Percentiles rank a stretch among this genome's conserved stretches.
These are phyloP conservation scores for Kluyveromyces sp. DNA, from an alignment of 1,139 yeast species.

Conservation along the genomic window DNA sequence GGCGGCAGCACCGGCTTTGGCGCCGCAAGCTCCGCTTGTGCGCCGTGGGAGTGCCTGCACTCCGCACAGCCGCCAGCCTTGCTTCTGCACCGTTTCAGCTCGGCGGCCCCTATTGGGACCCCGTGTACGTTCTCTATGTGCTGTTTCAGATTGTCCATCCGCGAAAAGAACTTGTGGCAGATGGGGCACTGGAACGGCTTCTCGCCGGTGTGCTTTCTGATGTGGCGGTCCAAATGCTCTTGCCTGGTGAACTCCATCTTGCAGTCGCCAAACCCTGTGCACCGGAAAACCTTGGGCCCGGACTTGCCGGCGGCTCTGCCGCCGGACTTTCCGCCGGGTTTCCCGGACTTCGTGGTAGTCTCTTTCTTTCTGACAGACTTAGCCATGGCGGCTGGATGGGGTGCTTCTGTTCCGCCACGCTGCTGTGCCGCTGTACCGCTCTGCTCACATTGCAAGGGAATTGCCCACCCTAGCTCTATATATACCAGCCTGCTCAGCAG, in stretches of 20 bases:
- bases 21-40: neutral
- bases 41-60: neutral
- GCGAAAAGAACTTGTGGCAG: constrained; percentile 72
- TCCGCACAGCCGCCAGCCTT: neutral
- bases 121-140: constrained; percentile 93
- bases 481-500: no score
- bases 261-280: constrained; percentile 84
- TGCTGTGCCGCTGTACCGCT: neutral
- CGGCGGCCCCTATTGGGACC: constrained; percentile 44
- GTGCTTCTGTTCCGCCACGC: neutral
- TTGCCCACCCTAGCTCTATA: neutral
- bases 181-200: constrained; percentile 84
- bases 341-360: neutral
- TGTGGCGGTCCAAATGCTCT: constrained; percentile 89
- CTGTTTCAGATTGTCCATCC: constrained; percentile 84
- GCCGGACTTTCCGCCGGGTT: no score
- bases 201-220: constrained; percentile 91
- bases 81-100: constrained; percentile 19
- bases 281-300: constrained; percentile 48
- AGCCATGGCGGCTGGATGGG: neutral
- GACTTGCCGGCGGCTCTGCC: neutral
- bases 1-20: neutral
- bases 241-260: constrained; percentile 81
- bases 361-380: neutral
- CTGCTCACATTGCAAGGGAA: neutral